Base-by-base conservation (phyloP, 805 yeast species). In the Lipomyces kockii region DNA sequence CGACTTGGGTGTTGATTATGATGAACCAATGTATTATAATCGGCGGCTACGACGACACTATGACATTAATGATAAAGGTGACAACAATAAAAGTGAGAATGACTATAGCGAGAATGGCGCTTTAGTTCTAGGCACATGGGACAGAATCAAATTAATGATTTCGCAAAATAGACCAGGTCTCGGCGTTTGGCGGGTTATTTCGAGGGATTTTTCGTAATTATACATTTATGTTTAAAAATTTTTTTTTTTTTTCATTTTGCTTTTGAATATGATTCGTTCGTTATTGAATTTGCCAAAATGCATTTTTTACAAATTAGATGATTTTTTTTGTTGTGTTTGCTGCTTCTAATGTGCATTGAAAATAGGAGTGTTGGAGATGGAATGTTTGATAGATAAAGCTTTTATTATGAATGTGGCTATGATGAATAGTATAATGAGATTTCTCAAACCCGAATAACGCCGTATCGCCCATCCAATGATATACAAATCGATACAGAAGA, bases 131-230 rank as follows among this genome's bases (percentile, higher is more conserved):
- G 59, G 64, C 22, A 12, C 37, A 14, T 63, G 67, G 69, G 67
- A 63, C 14, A 60, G n/a, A 46, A 27, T n/a, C 20, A 29, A 11
- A 20, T 55, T 55, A 20, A 43, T 57, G 8, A 32, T 17, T 7
- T 55, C 27, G 52, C 72, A 69, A 52, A 69, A 69, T 61, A 14
- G 64, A 25, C 72, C 72, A n/a, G 72, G 72, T 14, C 37, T 69
- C 14, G 71, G 72, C 14, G 71, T 69, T 34, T 68, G 71, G 71
- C 34, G 54, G 32, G 53, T 68, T 37, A 39, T n/a, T n/a, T 17
- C 29, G 34, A 51, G 66, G 27, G 54, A 58, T 12, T 37, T 20
- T 17, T 11, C 56, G 25, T 58, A 59, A 43, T 17, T 3, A 49
- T 5, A 22, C n/a, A 29, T 27, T 59, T 14, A 25, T 7, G n/a